Evolutionary conservation across 108 stramenopile species (phyloP).

Genomic region (Nannochloropsis salina): DNA sequence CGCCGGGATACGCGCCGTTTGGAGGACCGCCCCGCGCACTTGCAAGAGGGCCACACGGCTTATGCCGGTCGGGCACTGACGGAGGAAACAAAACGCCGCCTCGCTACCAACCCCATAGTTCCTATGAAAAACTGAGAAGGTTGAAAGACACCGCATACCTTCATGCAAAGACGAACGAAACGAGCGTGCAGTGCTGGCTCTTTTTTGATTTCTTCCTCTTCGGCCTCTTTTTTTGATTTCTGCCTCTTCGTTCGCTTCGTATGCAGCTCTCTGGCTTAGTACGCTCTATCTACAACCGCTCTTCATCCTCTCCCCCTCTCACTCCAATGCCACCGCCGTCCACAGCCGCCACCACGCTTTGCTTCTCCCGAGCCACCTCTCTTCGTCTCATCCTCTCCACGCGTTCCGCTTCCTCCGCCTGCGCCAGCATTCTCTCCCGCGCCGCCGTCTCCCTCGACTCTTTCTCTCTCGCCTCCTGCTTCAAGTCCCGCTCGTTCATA

Average conservation of each 20-base stretch:
- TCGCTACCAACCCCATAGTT: background rate
- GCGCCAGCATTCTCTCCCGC: background rate
- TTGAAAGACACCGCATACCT: background rate
- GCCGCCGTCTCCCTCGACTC: background rate
- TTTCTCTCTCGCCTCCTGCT: background rate
- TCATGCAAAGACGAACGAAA: background rate
- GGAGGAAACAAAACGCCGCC: constrained; percentile 31
- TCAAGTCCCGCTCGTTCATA: constrained; percentile 29
- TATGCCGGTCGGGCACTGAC: constrained; percentile 40
- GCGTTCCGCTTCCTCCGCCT: background rate
- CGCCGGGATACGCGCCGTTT: constrained; percentile 46
- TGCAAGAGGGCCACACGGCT: constrained; percentile 27
- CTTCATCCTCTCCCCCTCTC: background rate
- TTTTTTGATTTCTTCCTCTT: too few relatives aligned
- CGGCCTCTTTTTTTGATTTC: too few relatives aligned
- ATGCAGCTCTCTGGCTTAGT: too few relatives aligned
- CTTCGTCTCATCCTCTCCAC: background rate
- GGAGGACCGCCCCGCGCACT: constrained; percentile 35
- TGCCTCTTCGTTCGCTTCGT: too few relatives aligned
- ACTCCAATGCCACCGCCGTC: background rate
- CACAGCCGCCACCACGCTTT: background rate
- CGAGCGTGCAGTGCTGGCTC: background rate
- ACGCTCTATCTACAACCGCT: background rate
- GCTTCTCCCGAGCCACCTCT: background rate
- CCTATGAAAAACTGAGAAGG: background rate